phyloP scores from a whole-genome alignment of 257 asterid species.

The Scutellaria barbata region DNA sequence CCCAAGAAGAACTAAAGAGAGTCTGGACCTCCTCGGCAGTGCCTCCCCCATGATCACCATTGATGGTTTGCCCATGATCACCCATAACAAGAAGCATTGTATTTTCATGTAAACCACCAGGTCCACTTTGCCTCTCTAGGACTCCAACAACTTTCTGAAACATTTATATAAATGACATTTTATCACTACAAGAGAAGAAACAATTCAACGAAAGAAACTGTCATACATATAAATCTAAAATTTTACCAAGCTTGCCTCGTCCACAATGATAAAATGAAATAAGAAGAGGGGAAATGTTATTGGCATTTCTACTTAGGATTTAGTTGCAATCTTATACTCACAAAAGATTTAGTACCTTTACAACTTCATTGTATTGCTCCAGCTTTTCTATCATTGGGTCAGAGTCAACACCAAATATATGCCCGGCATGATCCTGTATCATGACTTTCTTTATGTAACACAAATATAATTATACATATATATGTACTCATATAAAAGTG shows the following conservation, averaged over 20 bases:
- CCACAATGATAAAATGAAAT: conserved; percentile 20
- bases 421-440: conserved; percentile 97
- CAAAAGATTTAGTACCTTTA: conserved; percentile 55
- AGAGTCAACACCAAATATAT: conserved; percentile 93
- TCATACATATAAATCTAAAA: neutral
- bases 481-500: neutral
- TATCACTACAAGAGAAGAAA: conserved; percentile 30
- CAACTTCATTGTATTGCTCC: conserved; percentile 81
- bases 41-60: conserved; percentile 99
- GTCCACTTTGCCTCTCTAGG: conserved; percentile 77
- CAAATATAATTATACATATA: neutral
- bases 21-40: conserved; percentile 82
- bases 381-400: conserved; percentile 77
- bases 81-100: conserved; percentile 99
- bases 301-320: conserved; percentile 13
- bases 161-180: conserved; percentile 33
- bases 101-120: conserved; percentile 90
- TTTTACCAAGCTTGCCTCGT: conserved; percentile 3
- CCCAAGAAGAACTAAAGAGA: conserved; percentile 36
- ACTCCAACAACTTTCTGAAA: conserved; percentile 70
- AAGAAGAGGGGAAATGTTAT: neutral
- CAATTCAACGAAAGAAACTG: neutral
- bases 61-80: conserved; percentile 96
- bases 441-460: neutral
- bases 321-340: conserved; percentile 18